Base-by-base conservation (phyloP, 768 basidiomycete genomes). In the Boletus reticulatus region DNA sequence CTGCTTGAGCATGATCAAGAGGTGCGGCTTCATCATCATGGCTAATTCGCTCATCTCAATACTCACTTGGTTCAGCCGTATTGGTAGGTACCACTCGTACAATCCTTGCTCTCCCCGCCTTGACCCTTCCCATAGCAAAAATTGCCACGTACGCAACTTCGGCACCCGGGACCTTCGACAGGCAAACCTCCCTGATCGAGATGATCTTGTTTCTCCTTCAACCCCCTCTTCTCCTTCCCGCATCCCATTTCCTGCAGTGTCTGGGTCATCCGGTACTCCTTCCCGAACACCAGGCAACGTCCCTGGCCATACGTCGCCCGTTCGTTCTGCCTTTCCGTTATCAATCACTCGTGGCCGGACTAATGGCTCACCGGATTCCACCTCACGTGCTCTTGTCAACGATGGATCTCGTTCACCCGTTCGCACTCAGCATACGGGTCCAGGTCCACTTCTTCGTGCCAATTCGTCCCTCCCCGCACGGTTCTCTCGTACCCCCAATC, bases 1-100 rank as follows among this genome's bases (percentile, higher is more conserved):
- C 76, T 95, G 22, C 75, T 93, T 8, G 93, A 95, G 69, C 93
- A 95, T 67, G 84, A 94, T 64, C 80, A 87, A 66, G 76, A 89
- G 80, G 92, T 90, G 58, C 52, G 83, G 9, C 45, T 52, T 48
- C 38, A 27, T 55, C 16, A 32, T 48, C 36, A 24, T 22, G 24
- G 39, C 29, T 11, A 36, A 38, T 50, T 42, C 36, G 31, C 47
- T 51, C 52, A 44, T 46, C 47, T 47, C 49, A 41, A 58, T 27
- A 13, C 14, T 51, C 19, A 43, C 20, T 43, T 48, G 22, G 12
- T 51, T 29, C 51, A 78, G 77, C 77, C 78, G n/a, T 78, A 78
- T 65, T 79, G 76, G 78, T 78, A 69, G 52, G 73, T 22, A 41
- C 17, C 27, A 13, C 32, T 47, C 4, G 8, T 34, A 5, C 37